phyloP scores from a whole-genome alignment of 805 yeast genomes.

The Cyberlindnera americana region DNA sequence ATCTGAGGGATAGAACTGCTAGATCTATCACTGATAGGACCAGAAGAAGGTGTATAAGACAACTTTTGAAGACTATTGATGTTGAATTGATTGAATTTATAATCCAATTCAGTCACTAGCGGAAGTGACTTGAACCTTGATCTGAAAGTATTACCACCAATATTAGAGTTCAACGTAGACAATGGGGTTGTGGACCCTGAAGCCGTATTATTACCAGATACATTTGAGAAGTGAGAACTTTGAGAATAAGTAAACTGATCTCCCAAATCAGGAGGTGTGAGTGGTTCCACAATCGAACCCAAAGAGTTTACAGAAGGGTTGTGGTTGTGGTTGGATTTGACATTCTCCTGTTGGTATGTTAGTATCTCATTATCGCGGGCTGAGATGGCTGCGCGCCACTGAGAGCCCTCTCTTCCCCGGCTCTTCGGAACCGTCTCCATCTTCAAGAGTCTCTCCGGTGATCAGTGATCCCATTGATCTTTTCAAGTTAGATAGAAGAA shows the following conservation, averaged over 20 bases:
- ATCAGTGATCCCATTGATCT: too few species aligned
- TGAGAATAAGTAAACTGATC: slow-evolving; percentile 19
- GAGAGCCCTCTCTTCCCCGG: too few species aligned
- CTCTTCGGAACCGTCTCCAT: slow-evolving; percentile 1
- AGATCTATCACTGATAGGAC: slow-evolving; percentile 6
- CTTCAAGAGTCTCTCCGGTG: too few species aligned
- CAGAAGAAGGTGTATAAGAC: slow-evolving; percentile 13
- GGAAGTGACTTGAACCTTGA: slow-evolving; percentile 32
- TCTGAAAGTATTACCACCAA: slow-evolving; percentile 28
- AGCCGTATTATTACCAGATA: slow-evolving; percentile 4
- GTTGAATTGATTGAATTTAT: slow-evolving; percentile 27
- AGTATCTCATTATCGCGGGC: slow-evolving; percentile 4
- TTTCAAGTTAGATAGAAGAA: too few species aligned
- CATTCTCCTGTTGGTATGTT: slow-evolving; percentile 19
- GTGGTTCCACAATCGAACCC: slow-evolving; percentile 45
- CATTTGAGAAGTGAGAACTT: slow-evolving; percentile 20
- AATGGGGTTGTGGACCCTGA: slow-evolving; percentile 19
- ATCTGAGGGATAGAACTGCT: slow-evolving; percentile 24
- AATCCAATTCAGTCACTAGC: slow-evolving; percentile 33
- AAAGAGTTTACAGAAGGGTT: slow-evolving; percentile 35
- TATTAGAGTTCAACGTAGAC: slow-evolving; percentile 20
- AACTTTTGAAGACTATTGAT: slow-evolving; percentile 23
- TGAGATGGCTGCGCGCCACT: slow-evolving; percentile 1
- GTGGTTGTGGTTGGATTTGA: slow-evolving; percentile 23
- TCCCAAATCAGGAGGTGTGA: slow-evolving; percentile 44